phyloP scores from a whole-genome alignment of 371 early-diverging fungal genomes.

The Actinomortierella wolfii region DNA sequence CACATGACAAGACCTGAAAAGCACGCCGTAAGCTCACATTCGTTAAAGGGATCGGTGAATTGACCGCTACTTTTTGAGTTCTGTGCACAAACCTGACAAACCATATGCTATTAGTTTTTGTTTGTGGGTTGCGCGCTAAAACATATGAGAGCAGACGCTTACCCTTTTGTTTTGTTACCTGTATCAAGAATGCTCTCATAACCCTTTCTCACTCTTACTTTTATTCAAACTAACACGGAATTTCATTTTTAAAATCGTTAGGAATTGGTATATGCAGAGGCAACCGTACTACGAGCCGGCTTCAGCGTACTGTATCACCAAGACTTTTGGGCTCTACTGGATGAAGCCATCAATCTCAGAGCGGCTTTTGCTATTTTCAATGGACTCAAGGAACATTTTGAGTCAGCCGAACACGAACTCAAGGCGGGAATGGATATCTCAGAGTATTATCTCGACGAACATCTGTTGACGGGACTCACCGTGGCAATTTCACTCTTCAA shows the following conservation, averaged over 20 bases:
- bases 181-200: too few species aligned
- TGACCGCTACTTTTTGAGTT: too few species aligned
- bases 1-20: slow-evolving; percentile 40
- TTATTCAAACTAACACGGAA: too few species aligned
- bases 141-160: too few species aligned
- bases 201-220: too few species aligned
- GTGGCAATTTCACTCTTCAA: slow-evolving; percentile 32
- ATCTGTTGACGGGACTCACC: slow-evolving; percentile 33
- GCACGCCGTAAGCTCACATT: slow-evolving; percentile 28
- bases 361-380: slow-evolving; percentile 39
- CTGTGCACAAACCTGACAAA: too few species aligned
- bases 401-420: slow-evolving; percentile 29
- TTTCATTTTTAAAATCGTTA: too few species aligned
- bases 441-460: slow-evolving; percentile 33
- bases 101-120: too few species aligned
- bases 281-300: slow-evolving; percentile 25
- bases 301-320: slow-evolving; percentile 40
- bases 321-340: slow-evolving; percentile 39
- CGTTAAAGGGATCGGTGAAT: background rate
- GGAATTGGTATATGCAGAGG: slow-evolving; percentile 42
- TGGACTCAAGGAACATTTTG: slow-evolving; percentile 34
- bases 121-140: too few species aligned
- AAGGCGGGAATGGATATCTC: slow-evolving; percentile 39
- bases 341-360: slow-evolving; percentile 29
- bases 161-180: too few species aligned